Evolutionary conservation across 192 early-diverging fungal species (phyloP).

Genomic region (Coemansia sp.): DNA sequence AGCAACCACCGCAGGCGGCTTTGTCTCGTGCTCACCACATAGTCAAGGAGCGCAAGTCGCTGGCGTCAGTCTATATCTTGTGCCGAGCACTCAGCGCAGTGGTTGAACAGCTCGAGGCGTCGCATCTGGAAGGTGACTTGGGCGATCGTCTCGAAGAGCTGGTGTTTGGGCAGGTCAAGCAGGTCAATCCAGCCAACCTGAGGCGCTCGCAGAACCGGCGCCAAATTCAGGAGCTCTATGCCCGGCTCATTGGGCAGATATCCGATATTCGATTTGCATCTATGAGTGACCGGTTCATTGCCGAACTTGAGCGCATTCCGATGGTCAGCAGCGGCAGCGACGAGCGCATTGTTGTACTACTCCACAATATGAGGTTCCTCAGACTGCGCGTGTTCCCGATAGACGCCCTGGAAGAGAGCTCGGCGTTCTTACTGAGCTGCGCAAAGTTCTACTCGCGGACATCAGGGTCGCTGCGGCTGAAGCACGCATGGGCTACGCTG

Average conservation of each 20-base stretch:
- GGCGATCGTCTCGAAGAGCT: slow-evolving; percentile 91
- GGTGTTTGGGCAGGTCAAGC: slow-evolving; percentile 87
- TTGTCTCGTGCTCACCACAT: slow-evolving; percentile 52
- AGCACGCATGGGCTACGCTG: slow-evolving; percentile 88
- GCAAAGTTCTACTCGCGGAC: slow-evolving; percentile 85
- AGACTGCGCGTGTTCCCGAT: slow-evolving; percentile 95
- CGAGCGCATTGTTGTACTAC: slow-evolving; percentile 80
- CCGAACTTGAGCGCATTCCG: slow-evolving; percentile 79
- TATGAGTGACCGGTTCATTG: slow-evolving; percentile 92
- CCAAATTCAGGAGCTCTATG: slow-evolving; percentile 89
- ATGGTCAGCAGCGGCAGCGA: slow-evolving; percentile 66
- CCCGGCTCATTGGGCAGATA: slow-evolving; percentile 89
- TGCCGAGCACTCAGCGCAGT: slow-evolving; percentile 88
- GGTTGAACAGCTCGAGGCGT: slow-evolving; percentile 70
- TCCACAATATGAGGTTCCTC: slow-evolving; percentile 89
- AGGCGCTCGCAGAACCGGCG: slow-evolving; percentile 75
- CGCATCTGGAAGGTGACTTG: slow-evolving; percentile 76
- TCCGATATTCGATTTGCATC: slow-evolving; percentile 90
- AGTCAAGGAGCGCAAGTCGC: slow-evolving; percentile 53
- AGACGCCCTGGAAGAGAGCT: slow-evolving; percentile 90
- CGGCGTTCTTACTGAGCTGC: slow-evolving; percentile 89
- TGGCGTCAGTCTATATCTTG: slow-evolving; percentile 82
- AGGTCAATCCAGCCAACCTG: slow-evolving; percentile 77
- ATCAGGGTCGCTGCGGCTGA: slow-evolving; percentile 77
- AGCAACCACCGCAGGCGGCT: slow-evolving; percentile 15